Evolutionary conservation across 805 yeast species (phyloP).

Genomic region (Barnettozyma californica): DNA sequence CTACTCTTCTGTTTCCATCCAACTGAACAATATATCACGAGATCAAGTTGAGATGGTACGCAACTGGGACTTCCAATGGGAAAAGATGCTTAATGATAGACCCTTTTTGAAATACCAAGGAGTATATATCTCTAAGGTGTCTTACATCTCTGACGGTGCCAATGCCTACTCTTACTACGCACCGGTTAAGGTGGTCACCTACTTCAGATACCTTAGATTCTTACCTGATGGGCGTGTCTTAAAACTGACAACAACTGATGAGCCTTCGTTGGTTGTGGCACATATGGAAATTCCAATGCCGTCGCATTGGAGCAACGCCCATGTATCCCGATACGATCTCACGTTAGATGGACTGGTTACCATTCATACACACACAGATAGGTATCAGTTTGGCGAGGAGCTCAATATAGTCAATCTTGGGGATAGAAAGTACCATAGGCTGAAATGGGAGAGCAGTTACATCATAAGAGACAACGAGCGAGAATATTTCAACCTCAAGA

Average conservation of each 20-base stretch:
- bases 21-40: slow-evolving; percentile 31
- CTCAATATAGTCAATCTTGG: slow-evolving; percentile 58
- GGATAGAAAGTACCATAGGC: slow-evolving; percentile 56
- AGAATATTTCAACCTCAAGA: slow-evolving; percentile 50
- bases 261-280: slow-evolving; percentile 66
- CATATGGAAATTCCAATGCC: slow-evolving; percentile 34
- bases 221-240: slow-evolving; percentile 72
- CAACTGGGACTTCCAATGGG: slow-evolving; percentile 36
- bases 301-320: slow-evolving; percentile 27
- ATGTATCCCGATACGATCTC: slow-evolving; percentile 34
- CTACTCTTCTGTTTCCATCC: slow-evolving; percentile 41
- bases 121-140: slow-evolving; percentile 77
- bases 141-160: slow-evolving; percentile 81
- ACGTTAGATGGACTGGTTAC: slow-evolving; percentile 54
- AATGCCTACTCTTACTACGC: slow-evolving; percentile 57
- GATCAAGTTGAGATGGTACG: slow-evolving; percentile 33
- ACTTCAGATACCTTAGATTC: slow-evolving; percentile 80
- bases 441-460: slow-evolving; percentile 66
- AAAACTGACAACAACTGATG: slow-evolving; percentile 62
- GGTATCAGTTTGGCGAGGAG: slow-evolving; percentile 59
- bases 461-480: slow-evolving; percentile 51
- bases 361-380: slow-evolving; percentile 52
- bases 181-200: slow-evolving; percentile 81
- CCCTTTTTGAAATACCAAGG: slow-evolving; percentile 83
- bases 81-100: slow-evolving; percentile 39